Percentiles rank a stretch among this genome's conserved stretches.
phyloP scores from a whole-genome alignment of 352 stramenopile species.

The Pythium insidiosum region DNA sequence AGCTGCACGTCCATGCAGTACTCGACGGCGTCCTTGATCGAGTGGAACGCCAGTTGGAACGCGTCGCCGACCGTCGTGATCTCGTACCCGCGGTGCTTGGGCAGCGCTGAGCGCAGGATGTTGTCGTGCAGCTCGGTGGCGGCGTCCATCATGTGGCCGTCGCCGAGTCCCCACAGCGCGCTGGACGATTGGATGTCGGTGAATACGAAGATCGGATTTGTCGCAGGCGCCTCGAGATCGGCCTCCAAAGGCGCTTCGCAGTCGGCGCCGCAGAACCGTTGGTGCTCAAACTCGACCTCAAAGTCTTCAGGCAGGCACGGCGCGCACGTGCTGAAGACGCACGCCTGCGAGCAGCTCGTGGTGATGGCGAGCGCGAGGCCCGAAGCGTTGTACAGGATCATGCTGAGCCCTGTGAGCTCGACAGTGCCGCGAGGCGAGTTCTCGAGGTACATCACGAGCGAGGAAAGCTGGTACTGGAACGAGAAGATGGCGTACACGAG shows the following conservation, averaged over 20 bases:
- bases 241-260: slow-evolving; percentile 18
- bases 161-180: slow-evolving; percentile 49
- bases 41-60: slow-evolving; percentile 75
- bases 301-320: slow-evolving; percentile 48
- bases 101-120: slow-evolving; percentile 37
- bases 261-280: slow-evolving; percentile 4
- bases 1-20: slow-evolving; percentile 65
- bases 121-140: slow-evolving; percentile 57
- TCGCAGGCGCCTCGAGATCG: slow-evolving; percentile 19
- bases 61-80: slow-evolving; percentile 68
- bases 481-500: too few species aligned
- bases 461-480: too few species aligned
- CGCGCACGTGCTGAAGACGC: slow-evolving; percentile 34
- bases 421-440: too few species aligned
- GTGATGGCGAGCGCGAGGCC: slow-evolving; percentile 47
- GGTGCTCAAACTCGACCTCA: slow-evolving; percentile 39
- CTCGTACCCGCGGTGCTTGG: slow-evolving; percentile 58
- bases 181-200: slow-evolving; percentile 77
- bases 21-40: slow-evolving; percentile 40
- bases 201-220: slow-evolving; percentile 57
- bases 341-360: slow-evolving; percentile 54
- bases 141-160: slow-evolving; percentile 44
- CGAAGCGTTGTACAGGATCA: slow-evolving; percentile 62
- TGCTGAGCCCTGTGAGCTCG: slow-evolving; percentile 38
- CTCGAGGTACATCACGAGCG: too few species aligned